Evolutionary conservation across 352 stramenopile genomes (phyloP).

Genomic region (Albugo candida): DNA sequence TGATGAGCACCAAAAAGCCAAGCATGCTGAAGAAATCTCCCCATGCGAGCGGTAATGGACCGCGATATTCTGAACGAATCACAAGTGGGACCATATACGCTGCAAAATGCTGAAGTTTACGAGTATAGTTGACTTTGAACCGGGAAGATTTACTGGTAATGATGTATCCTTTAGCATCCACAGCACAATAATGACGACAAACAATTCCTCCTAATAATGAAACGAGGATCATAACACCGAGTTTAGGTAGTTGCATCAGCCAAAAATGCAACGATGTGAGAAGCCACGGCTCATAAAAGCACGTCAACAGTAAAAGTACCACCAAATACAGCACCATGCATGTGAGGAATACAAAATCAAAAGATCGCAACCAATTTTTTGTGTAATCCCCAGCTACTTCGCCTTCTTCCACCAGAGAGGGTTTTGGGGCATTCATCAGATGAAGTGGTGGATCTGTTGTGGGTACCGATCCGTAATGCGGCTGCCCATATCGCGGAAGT

Average conservation of each 20-base stretch:
- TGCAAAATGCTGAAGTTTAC: constrained; percentile 59
- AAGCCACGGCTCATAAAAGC: constrained; percentile 24
- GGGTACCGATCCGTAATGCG: constrained; percentile 16
- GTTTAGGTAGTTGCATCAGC: constrained; percentile 32
- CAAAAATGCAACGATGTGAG: constrained; percentile 18
- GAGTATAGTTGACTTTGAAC: constrained; percentile 80
- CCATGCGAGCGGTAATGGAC: constrained; percentile 47
- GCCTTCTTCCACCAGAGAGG: constrained; percentile 22
- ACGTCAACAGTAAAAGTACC: constrained; percentile 21
- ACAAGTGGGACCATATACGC: constrained; percentile 65
- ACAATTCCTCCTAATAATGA: constrained; percentile 56
- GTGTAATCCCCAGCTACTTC: constrained; percentile 36
- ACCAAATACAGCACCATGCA: constrained; percentile 27
- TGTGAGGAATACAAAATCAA: constrained; percentile 36
- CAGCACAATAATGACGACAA: constrained; percentile 64
- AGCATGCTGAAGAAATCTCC: constrained; percentile 68
- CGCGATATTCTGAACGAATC: constrained; percentile 43
- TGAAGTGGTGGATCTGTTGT: constrained; percentile 8
- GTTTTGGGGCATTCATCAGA: constrained; percentile 19
- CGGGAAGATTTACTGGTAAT: constrained; percentile 51
- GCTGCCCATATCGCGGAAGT: constrained; percentile 17
- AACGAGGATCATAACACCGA: constrained; percentile 33
- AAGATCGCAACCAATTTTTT: constrained; percentile 28
- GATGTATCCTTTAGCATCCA: constrained; percentile 69
- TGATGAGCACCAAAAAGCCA: constrained; percentile 67